Conservation (phyloP, 352 stramenopile species). For the Globisporangium cystogenes region DNA sequence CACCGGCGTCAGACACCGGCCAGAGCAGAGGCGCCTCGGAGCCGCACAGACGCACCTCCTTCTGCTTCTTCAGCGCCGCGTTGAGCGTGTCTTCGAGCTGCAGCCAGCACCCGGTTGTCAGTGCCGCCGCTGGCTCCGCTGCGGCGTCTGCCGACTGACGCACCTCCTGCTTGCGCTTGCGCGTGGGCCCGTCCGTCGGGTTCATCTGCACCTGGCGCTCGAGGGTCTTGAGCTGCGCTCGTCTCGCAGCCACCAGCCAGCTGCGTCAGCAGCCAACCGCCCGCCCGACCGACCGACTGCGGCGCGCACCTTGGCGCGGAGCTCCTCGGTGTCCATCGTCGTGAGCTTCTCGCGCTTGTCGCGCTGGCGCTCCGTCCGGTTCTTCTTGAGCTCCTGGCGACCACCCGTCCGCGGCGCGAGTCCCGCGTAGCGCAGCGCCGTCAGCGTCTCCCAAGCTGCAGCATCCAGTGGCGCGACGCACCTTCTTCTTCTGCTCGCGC, state of each 20-base stretch:
- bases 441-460: neutral
- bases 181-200: conserved; percentile 54
- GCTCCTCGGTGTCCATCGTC: conserved; percentile 46
- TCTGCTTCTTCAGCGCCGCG: conserved; percentile 61
- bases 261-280: neutral
- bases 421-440: neutral
- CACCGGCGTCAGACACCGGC: neutral
- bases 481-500: conserved; percentile 81
- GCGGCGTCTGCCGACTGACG: neutral
- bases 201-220: conserved; percentile 57
- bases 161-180: conserved; percentile 71
- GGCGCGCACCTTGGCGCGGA: conserved; percentile 32
- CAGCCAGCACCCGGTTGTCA: neutral
- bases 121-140: too few species aligned
- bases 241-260: too few species aligned
- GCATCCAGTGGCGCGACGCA: conserved; percentile 1
- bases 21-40: neutral
- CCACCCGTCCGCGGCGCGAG: neutral
- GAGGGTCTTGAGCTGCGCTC: conserved; percentile 51
- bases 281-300: neutral
- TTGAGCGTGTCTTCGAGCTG: conserved; percentile 67
- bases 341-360: conserved; percentile 55
- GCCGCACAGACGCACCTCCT: conserved; percentile 29
- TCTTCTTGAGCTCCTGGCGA: conserved; percentile 67
- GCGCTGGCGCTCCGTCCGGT: conserved; percentile 48